phyloP scores from a whole-genome alignment of 352 stramenopile genomes.

The Globisporangium emineosum region DNA sequence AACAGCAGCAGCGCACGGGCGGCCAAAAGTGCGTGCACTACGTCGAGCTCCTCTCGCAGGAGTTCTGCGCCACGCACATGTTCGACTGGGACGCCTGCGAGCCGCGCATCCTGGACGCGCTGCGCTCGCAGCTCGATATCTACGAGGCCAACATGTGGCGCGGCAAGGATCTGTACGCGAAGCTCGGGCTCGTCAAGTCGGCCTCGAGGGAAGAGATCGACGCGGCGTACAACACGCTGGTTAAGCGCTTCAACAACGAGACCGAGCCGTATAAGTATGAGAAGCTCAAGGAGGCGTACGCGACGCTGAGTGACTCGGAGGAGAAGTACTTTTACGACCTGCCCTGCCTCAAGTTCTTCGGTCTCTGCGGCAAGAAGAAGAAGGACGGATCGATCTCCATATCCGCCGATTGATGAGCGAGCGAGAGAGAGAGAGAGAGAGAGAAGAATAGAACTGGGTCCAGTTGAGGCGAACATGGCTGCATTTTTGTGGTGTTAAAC shows the following conservation, averaged over 20 bases:
- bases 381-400: slow-evolving; percentile 80
- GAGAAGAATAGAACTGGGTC: too few species aligned
- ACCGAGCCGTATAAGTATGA: slow-evolving; percentile 83
- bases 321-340: slow-evolving; percentile 87
- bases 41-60: slow-evolving; percentile 51
- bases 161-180: slow-evolving; percentile 77
- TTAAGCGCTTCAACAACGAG: slow-evolving; percentile 86
- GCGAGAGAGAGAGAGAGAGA: too few species aligned
- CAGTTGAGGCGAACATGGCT: too few species aligned
- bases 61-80: slow-evolving; percentile 80
- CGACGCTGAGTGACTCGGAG: slow-evolving; percentile 68
- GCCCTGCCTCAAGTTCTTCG: slow-evolving; percentile 82
- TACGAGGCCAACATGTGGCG: slow-evolving; percentile 81
- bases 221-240: slow-evolving; percentile 71
- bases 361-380: slow-evolving; percentile 75
- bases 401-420: slow-evolving; percentile 65
- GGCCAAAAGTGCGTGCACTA: slow-evolving; percentile 74
- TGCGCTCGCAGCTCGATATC: slow-evolving; percentile 54
- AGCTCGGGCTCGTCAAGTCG: slow-evolving; percentile 72
- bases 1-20: slow-evolving; percentile 29
- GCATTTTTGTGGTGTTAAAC: too few species aligned
- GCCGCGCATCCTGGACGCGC: slow-evolving; percentile 50
- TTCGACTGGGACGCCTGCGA: slow-evolving; percentile 55
- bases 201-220: slow-evolving; percentile 74
- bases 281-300: slow-evolving; percentile 77